phyloP scores from a whole-genome alignment of 164 flowering plant species.

The Taxillus chinensis region DNA sequence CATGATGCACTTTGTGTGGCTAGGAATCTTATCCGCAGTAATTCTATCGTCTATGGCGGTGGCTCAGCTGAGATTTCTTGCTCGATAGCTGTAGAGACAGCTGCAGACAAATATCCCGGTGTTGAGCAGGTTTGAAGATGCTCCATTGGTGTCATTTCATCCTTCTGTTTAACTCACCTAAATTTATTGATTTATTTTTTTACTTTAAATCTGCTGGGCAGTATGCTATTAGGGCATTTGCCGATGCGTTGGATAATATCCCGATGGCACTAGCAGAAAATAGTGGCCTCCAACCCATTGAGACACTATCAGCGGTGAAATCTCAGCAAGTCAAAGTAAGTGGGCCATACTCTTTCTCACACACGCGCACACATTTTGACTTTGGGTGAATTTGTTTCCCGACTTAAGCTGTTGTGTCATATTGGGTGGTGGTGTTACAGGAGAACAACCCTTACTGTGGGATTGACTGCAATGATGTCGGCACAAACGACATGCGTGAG shows the following conservation, averaged over 20 bases:
- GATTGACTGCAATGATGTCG: conserved; percentile 94
- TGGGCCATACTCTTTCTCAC: not conserved
- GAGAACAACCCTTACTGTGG: conserved; percentile 74
- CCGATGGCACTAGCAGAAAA: conserved; percentile 99
- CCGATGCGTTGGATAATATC: conserved; percentile 89
- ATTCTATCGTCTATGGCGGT: conserved; percentile 97
- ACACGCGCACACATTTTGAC: not conserved
- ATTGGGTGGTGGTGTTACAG: conserved; percentile 25
- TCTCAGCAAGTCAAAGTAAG: conserved; percentile 90
- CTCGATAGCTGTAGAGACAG: conserved; percentile 93
- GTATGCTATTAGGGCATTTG: conserved; percentile 95
- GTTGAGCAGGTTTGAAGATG: conserved; percentile 78
- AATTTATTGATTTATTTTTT: not conserved
- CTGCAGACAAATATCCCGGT: conserved; percentile 89
- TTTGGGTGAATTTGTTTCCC: too few species aligned
- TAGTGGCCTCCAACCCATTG: conserved; percentile 96
- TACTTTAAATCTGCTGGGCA: conserved; percentile 17
- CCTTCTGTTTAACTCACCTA: not conserved
- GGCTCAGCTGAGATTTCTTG: conserved; percentile 97
- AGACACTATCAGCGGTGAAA: conserved; percentile 87
- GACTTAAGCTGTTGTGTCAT: not conserved
- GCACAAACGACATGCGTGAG: conserved; percentile 92
- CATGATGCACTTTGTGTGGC: conserved; percentile 98
- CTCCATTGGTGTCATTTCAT: not conserved
- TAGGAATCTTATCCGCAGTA: conserved; percentile 84